Evolutionary conservation across 1,139 yeast species (phyloP).

Genomic region (Pneumocystis canis): DNA sequence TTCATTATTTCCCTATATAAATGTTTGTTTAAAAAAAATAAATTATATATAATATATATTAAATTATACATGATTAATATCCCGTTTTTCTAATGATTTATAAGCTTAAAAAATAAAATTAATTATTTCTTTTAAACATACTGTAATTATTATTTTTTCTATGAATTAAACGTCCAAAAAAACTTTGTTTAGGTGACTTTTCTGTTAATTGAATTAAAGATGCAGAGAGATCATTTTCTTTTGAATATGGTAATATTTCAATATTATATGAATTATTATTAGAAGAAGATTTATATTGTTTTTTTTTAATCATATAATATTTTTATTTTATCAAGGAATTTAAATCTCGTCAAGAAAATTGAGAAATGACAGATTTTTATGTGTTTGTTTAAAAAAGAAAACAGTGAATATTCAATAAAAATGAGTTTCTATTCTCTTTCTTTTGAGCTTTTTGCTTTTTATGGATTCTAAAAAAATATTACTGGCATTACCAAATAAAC

Average conservation of each 20-base stretch:
- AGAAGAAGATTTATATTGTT: neutral
- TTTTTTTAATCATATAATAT: too few relatives aligned
- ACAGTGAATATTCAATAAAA: too few relatives aligned
- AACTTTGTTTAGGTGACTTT: neutral
- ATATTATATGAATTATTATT: neutral
- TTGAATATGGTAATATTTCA: too few relatives aligned
- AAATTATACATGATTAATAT: conserved; percentile 1
- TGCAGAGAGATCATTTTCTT: too few relatives aligned
- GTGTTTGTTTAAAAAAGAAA: too few relatives aligned
- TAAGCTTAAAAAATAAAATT: neutral
- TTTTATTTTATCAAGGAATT: too few relatives aligned
- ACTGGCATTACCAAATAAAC: neutral
- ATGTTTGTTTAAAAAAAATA: neutral
- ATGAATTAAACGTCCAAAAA: neutral
- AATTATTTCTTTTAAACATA: neutral
- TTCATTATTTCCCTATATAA: neutral
- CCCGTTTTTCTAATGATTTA: neutral
- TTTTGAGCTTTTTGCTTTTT: neutral
- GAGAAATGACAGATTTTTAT: too few relatives aligned
- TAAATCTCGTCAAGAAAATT: too few relatives aligned
- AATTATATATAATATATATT: neutral
- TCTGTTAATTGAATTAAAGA: neutral
- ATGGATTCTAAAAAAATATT: neutral
- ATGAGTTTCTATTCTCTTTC: neutral
- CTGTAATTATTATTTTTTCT: neutral